Evolutionary conservation across 1,139 yeast genomes (phyloP).

Genomic region (Ashbya aceris): DNA sequence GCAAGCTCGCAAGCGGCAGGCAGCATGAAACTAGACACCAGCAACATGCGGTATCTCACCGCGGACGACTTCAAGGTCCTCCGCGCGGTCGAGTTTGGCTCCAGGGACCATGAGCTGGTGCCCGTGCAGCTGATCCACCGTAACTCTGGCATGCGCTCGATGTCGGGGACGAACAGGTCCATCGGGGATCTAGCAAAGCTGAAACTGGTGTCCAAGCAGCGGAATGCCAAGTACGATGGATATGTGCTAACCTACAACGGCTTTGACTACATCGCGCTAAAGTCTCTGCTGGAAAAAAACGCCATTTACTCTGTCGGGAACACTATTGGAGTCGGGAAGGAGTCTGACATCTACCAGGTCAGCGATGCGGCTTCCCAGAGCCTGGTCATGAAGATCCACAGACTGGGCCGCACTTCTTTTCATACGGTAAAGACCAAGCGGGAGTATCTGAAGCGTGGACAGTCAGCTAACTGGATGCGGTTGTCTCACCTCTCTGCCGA

Average conservation of each 20-base stretch:
- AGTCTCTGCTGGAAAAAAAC: conserved; percentile 66
- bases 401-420: conserved; percentile 90
- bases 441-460: conserved; percentile 64
- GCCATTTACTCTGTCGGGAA: conserved; percentile 73
- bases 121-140: conserved; percentile 80
- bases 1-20: background rate
- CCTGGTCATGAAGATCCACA: conserved; percentile 77
- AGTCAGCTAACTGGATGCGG: conserved; percentile 77
- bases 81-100: conserved; percentile 83
- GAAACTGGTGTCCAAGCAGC: conserved; percentile 61
- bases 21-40: conserved; percentile 84
- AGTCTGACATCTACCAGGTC: conserved; percentile 88
- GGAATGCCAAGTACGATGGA: conserved; percentile 90
- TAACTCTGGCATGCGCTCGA: conserved; percentile 67
- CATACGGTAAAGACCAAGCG: conserved; percentile 86
- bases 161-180: conserved; percentile 67
- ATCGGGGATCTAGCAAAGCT: conserved; percentile 83
- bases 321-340: conserved; percentile 94
- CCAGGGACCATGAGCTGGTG: conserved; percentile 88
- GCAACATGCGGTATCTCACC: conserved; percentile 88
- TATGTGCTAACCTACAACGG: conserved; percentile 83
- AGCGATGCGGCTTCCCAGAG: conserved; percentile 57
- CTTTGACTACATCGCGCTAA: conserved; percentile 82
- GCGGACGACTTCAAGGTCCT: conserved; percentile 84
- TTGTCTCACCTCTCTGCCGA: conserved; percentile 83